These are phyloP conservation scores for Zoysia pacifica DNA, from an alignment of 176 grass and related monocot genomes.

Conservation along the genomic window DNA sequence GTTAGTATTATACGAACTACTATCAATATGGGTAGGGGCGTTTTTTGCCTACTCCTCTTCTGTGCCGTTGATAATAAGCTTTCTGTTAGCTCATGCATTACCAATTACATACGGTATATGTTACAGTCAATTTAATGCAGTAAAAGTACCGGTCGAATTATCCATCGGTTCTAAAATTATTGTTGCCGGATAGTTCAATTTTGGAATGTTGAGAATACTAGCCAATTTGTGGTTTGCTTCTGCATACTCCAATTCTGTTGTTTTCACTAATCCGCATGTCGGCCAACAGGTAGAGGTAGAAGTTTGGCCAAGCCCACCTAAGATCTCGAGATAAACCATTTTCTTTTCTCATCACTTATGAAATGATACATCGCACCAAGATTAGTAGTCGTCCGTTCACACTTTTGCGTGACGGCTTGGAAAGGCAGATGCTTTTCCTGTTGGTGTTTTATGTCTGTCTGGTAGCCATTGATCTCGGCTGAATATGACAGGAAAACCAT, in stretches of 20 bases:
- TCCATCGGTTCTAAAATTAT: too few species aligned
- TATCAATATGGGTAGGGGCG: too few species aligned
- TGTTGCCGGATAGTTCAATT: too few species aligned
- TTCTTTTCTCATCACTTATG: background rate
- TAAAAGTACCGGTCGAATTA: background rate
- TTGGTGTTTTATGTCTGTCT: background rate
- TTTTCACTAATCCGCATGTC: slow-evolving; percentile 37
- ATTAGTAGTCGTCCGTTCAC: background rate
- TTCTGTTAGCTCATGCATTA: background rate
- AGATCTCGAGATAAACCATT: background rate
- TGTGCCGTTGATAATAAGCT: background rate
- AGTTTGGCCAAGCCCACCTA: slow-evolving; percentile 17
- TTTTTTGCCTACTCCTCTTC: too few species aligned
- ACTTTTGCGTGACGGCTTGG: slow-evolving; percentile 32
- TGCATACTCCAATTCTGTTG: background rate
- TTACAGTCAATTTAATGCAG: background rate
- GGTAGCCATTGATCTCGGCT: slow-evolving; percentile 21
- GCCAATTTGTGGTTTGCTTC: background rate
- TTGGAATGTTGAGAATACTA: background rate
- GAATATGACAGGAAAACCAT: slow-evolving; percentile 11
- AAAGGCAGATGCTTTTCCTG: slow-evolving; percentile 17
- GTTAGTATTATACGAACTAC: too few species aligned
- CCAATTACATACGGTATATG: background rate
- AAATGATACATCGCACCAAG: slow-evolving; percentile 18
- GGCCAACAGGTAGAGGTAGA: slow-evolving; percentile 13